Base-by-base conservation (phyloP, 371 early-diverging fungal species). In the Chytridium lagenaria region DNA sequence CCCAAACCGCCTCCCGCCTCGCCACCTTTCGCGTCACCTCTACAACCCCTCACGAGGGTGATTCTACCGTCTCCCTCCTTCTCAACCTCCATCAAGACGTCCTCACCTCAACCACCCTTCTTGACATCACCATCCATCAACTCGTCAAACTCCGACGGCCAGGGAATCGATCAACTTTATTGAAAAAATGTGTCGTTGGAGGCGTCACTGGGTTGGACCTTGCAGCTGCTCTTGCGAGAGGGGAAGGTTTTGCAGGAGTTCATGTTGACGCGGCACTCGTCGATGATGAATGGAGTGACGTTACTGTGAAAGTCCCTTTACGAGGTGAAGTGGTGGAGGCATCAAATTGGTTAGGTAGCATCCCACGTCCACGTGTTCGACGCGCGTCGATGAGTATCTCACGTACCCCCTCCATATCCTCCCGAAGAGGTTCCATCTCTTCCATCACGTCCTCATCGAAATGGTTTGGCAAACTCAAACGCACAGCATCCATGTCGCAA, bases 171-270 rank as follows among this genome's bases (percentile, higher is more conserved):
- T 10, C 19, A 3, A 34, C 61, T 10, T 10, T 34, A 34, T 23
- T 61, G 7, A 28, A 34, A 10, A 3, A 23, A 37, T 61, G 61
- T 34, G 61, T 61, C 23, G 61, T 61, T 28, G 61, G 36, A 10
- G 61, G 61, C 10, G 23, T 61, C 61, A 61, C 3, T 5, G 61
- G 61, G 19, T 15, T 61, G 10, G 36, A 61, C 5, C 36, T 61
- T 7, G 36, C 7, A 3, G 19, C 36, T 15, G 36, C 61, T 28
- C 34, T 36, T 31, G 31, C 5, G 2, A n/a, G n/a, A n/a, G n/a
- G n/a, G n/a, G n/a, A n/a, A n/a, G n/a, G n/a, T n/a, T n/a, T n/a
- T n/a, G n/a, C n/a, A n/a, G n/a, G n/a, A n/a, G n/a, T n/a, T n/a
- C n/a, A n/a, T n/a, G 36, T 5, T 15, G 30, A 3, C 36, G 61